Evolutionary conservation across 2,329 filamentous ascomycete species (phyloP).

Genomic region (Sclerotinia nivalis): DNA sequence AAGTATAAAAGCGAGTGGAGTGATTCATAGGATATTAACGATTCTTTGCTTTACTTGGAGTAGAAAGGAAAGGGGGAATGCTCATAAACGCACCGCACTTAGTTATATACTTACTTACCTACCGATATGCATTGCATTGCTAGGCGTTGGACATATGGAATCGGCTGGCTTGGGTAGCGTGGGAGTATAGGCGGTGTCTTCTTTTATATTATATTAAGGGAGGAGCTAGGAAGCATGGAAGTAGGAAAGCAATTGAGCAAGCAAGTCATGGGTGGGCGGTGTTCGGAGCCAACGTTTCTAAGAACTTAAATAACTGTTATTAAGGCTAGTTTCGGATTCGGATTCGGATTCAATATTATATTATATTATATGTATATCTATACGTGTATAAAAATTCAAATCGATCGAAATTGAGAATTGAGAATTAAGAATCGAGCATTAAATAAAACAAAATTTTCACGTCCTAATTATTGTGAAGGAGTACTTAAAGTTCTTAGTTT

Average conservation of each 20-base stretch:
- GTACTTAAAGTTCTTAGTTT: too few species aligned
- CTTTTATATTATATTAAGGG: neutral
- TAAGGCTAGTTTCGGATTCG: neutral
- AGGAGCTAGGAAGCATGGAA: too few species aligned
- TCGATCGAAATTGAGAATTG: neutral
- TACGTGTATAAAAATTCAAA: neutral
- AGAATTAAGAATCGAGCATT: too few species aligned
- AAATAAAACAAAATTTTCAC: too few species aligned
- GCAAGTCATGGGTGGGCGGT: conserved; percentile 21
- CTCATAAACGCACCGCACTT: neutral
- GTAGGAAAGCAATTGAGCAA: too few species aligned
- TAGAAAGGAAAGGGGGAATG: neutral
- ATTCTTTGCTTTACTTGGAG: neutral
- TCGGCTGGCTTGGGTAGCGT: neutral
- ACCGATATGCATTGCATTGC: conserved; percentile 1
- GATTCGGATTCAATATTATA: neutral
- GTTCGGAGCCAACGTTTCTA: conserved; percentile 11
- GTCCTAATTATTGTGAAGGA: too few species aligned
- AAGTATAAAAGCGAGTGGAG: neutral
- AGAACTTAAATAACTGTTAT: too few species aligned
- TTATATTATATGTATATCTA: neutral
- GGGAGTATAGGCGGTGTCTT: neutral
- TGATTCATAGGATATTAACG: neutral
- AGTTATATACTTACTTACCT: neutral
- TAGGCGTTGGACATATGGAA: conserved; percentile 9